Evolutionary conservation across 352 stramenopile genomes (phyloP).

Genomic region (Phytophthora hibernalis): DNA sequence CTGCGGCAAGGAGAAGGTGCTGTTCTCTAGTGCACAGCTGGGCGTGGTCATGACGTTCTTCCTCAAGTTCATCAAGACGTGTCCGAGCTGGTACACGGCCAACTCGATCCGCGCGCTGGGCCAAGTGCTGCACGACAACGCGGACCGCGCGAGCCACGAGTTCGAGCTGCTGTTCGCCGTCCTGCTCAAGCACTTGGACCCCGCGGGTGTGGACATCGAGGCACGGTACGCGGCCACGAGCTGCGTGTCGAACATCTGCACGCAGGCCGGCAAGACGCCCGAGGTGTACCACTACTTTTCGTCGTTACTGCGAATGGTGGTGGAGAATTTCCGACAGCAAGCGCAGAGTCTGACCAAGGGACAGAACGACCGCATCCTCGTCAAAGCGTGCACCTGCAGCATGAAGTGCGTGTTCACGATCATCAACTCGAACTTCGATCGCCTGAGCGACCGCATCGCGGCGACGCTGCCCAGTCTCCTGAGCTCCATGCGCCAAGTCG

Average conservation of each 20-base stretch:
- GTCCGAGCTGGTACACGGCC: constrained; percentile 78
- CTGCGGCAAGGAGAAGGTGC: constrained; percentile 75
- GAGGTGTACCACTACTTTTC: constrained; percentile 77
- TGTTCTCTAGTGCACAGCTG: constrained; percentile 66
- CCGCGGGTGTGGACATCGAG: constrained; percentile 82
- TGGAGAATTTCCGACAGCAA: constrained; percentile 89
- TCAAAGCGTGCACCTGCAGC: constrained; percentile 86
- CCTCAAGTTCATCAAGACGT: constrained; percentile 78
- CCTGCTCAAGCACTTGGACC: constrained; percentile 76
- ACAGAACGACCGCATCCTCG: constrained; percentile 77
- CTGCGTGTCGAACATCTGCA: constrained; percentile 84
- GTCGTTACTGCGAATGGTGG: constrained; percentile 79
- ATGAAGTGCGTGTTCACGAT: constrained; percentile 91
- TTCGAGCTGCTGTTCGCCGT: constrained; percentile 78
- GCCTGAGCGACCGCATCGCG: constrained; percentile 64
- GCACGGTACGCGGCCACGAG: constrained; percentile 87
- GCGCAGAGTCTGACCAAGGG: constrained; percentile 65
- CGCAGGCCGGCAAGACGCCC: constrained; percentile 69
- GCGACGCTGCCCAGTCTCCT: constrained; percentile 66
- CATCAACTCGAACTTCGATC: constrained; percentile 72
- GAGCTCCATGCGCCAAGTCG: constrained; percentile 81
- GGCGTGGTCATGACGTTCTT: constrained; percentile 75
- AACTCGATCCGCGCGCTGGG: constrained; percentile 75
- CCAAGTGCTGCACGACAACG: constrained; percentile 81
- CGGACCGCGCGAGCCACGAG: constrained; percentile 63